A percentile compares a stretch with the other conserved stretches of the same genome.
phyloP scores from a whole-genome alignment of 768 basidiomycete genomes.

The Tylopilus intermedius region DNA sequence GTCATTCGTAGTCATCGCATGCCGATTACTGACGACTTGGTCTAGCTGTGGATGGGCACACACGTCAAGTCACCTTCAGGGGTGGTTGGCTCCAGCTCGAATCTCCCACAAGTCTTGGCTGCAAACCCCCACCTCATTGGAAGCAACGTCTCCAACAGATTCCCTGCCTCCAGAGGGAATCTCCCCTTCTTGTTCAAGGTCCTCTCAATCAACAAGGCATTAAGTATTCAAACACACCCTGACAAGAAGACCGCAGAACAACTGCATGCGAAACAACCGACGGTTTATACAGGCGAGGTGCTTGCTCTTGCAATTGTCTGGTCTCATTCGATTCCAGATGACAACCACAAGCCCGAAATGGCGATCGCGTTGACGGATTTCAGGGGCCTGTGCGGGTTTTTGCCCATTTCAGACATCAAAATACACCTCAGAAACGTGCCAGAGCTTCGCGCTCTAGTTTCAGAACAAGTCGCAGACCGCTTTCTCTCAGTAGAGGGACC shows the following conservation, averaged over 20 bases:
- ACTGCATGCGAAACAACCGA: conserved; percentile 62
- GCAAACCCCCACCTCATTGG: conserved; percentile 69
- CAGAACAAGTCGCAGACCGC: conserved; percentile 42
- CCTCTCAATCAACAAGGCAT: conserved; percentile 80
- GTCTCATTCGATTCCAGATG: conserved; percentile 48
- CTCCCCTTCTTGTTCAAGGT: conserved; percentile 93
- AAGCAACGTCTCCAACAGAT: conserved; percentile 46
- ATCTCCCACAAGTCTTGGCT: conserved; percentile 58
- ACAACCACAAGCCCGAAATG: conserved; percentile 99
- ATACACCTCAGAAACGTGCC: conserved; percentile 61
- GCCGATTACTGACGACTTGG: conserved; percentile 2
- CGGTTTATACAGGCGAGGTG: conserved; percentile 83
- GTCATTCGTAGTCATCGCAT: conserved; percentile 18
- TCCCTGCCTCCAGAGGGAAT: conserved; percentile 55
- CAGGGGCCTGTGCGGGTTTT: conserved; percentile 88
- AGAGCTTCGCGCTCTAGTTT: conserved; percentile 73
- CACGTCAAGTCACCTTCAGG: conserved; percentile 72
- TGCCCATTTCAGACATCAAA: conserved; percentile 71
- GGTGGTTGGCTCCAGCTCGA: conserved; percentile 41
- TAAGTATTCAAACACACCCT: conserved; percentile 91
- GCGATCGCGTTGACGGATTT: conserved; percentile 93
- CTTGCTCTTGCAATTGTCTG: neutral
- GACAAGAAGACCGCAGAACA: conserved; percentile 76
- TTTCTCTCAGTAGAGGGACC: conserved; percentile 44
- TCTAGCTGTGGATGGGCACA: conserved; percentile 98